phyloP scores from a whole-genome alignment of 768 basidiomycete genomes.

The Psilocybe subaeruginosa region DNA sequence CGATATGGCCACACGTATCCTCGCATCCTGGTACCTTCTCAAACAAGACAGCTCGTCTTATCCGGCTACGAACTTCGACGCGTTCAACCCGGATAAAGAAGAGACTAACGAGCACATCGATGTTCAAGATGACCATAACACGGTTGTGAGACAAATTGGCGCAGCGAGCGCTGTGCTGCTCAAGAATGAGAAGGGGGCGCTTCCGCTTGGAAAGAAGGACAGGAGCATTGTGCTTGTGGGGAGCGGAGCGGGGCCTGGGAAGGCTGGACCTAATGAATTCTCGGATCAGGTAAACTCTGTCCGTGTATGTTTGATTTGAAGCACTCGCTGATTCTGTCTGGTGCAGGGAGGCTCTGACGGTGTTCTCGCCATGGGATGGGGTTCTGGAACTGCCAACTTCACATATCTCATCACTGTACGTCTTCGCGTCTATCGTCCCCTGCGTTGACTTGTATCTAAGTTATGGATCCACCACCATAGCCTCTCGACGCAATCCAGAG shows the following conservation, averaged over 20 bases:
- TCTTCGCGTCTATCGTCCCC: slow-evolving; percentile 2
- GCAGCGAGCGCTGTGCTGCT: slow-evolving; percentile 75
- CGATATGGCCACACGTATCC: slow-evolving; percentile 83
- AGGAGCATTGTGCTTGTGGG: slow-evolving; percentile 65
- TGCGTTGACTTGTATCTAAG: not conserved
- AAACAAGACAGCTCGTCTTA: slow-evolving; percentile 64
- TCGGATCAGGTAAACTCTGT: slow-evolving; percentile 45
- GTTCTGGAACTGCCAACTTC: slow-evolving; percentile 79
- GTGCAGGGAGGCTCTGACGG: slow-evolving; percentile 59
- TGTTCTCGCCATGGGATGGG: slow-evolving; percentile 92
- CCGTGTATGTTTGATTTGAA: not conserved
- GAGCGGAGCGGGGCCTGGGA: slow-evolving; percentile 65
- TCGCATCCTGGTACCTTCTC: slow-evolving; percentile 72
- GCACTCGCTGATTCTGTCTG: not conserved
- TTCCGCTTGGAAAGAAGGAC: slow-evolving; percentile 51
- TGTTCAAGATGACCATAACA: slow-evolving; percentile 70
- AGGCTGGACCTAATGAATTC: slow-evolving; percentile 72
- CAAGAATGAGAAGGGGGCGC: slow-evolving; percentile 62
- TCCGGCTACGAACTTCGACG: slow-evolving; percentile 74
- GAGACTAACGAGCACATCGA: slow-evolving; percentile 62
- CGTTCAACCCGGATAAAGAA: slow-evolving; percentile 54
- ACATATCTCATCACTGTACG: slow-evolving; percentile 78
- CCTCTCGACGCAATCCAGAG: slow-evolving; percentile 83
- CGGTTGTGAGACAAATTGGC: slow-evolving; percentile 72
- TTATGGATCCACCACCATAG: slow-evolving; percentile 27